Evolutionary conservation across 805 yeast genomes (phyloP), one percentile per base, ranked within the genome.

Genomic region (Candida peoriensis): DNA sequence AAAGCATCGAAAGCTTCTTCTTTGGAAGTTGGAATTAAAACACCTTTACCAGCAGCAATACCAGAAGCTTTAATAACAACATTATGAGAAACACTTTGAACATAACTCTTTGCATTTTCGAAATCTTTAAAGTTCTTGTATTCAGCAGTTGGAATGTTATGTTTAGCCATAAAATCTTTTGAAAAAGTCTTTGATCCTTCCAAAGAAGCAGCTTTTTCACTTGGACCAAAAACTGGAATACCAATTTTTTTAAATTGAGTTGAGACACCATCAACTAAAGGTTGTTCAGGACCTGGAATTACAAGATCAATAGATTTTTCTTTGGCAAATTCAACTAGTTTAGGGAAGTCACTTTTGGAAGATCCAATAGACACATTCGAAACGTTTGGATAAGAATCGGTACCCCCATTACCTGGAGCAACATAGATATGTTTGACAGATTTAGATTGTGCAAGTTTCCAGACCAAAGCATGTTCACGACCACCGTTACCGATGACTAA

Each of bases 261-360:
- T 19, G 89, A 60, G 42, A 93, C 78, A 33, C 99, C 99, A 53
- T 93, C 97, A 21, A 94, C 97, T 43, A 94, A 70, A 24, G 98
- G 97, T 64, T 88, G 96, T 63, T 93, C 99, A n/a, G 99, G 99
- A 22, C 99, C 99, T 24, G 98, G 97, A 28, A 93, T 70, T 5
- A 87, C 97, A 37, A 93, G 67, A 33, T 68, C 72, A 35, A 93
- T 72, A 5, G 72, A 50, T 36, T 89, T 66, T 20, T 74, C 74
- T 12, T 68, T 56, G 6, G 97, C 96, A 60, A 89, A 89, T 39
- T 77, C 64, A 37, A 78, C 85, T 42, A 93, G 70, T 21, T 65
- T 62, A 1, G 70, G 70, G 50, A 93, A 93, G 47, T 88, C 81
- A n/a, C 61, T 63, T 41, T 78, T 74, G 18, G 76, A 59, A 6